Conservation (phyloP, 768 basidiomycete species). For the Mycena albidolilacea region DNA sequence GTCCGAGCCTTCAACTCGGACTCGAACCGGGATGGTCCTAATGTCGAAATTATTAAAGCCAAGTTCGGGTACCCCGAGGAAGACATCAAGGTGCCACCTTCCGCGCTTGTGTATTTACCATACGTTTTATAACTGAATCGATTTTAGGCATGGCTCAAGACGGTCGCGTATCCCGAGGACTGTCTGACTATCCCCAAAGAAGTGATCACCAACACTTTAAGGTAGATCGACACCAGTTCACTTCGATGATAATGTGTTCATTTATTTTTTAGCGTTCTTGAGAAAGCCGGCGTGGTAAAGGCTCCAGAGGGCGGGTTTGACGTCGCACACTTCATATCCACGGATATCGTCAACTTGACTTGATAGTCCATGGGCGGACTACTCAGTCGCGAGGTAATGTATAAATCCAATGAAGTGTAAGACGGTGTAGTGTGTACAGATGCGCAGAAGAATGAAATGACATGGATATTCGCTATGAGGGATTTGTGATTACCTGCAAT, state of each 20-base stretch:
- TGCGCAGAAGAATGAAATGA: slow-evolving; percentile 21
- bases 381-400: background rate
- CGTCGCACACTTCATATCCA: slow-evolving; percentile 70
- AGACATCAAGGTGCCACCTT: slow-evolving; percentile 76
- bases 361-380: slow-evolving; percentile 43
- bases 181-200: slow-evolving; percentile 74
- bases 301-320: slow-evolving; percentile 68
- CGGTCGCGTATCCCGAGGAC: slow-evolving; percentile 81
- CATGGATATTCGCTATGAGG: slow-evolving; percentile 4
- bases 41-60: slow-evolving; percentile 82
- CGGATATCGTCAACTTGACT: slow-evolving; percentile 64
- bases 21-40: slow-evolving; percentile 68
- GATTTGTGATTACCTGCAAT: slow-evolving; percentile 7
- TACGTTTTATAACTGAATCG: background rate
- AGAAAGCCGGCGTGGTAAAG: slow-evolving; percentile 83
- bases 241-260: slow-evolving; percentile 9
- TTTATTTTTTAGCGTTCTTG: slow-evolving; percentile 67
- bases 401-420: slow-evolving; percentile 20
- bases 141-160: slow-evolving; percentile 84
- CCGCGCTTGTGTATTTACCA: background rate
- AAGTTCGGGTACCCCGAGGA: slow-evolving; percentile 87
- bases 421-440: slow-evolving; percentile 30
- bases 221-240: slow-evolving; percentile 57
- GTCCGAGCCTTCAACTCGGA: slow-evolving; percentile 77
- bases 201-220: slow-evolving; percentile 79